Conservation (phyloP, 2,329 filamentous ascomycete genomes). For the Aspergillus quadrilineatus region DNA sequence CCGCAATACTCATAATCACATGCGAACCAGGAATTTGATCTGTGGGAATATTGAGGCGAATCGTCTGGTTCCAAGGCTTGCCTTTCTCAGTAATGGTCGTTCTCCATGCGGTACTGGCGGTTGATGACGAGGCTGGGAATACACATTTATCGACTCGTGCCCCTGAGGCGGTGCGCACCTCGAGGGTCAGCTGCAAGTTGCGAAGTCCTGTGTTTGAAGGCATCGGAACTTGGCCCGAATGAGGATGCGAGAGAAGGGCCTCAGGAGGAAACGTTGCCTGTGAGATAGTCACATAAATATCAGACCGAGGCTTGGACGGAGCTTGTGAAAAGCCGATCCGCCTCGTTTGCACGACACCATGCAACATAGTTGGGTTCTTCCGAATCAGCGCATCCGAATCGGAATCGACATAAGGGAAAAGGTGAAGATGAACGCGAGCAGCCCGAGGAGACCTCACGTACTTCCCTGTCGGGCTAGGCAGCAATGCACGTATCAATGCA, state of each 20-base stretch:
- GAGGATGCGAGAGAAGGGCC: slow-evolving; percentile 64
- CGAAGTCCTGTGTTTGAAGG: slow-evolving; percentile 63
- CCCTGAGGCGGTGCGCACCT: slow-evolving; percentile 76
- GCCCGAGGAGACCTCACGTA: slow-evolving; percentile 72
- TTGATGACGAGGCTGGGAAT: slow-evolving; percentile 68
- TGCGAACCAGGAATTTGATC: slow-evolving; percentile 80
- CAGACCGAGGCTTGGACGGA: slow-evolving; percentile 81
- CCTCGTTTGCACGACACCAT: slow-evolving; percentile 74
- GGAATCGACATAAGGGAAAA: slow-evolving; percentile 72
- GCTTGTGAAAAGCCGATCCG: slow-evolving; percentile 94
- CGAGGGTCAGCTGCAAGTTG: slow-evolving; percentile 84
- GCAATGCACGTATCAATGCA: slow-evolving; percentile 68
- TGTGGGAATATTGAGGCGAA: slow-evolving; percentile 75
- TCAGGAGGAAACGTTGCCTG: slow-evolving; percentile 73
- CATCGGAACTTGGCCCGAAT: slow-evolving; percentile 76
- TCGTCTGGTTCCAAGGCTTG: slow-evolving; percentile 82
- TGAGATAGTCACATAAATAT: slow-evolving; percentile 88
- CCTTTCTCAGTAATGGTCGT: slow-evolving; percentile 77
- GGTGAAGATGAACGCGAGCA: slow-evolving; percentile 74
- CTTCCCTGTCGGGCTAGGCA: slow-evolving; percentile 69
- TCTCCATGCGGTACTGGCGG: slow-evolving; percentile 79
- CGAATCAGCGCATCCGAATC: slow-evolving; percentile 81
- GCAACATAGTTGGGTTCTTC: slow-evolving; percentile 81
- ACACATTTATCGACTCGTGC: slow-evolving; percentile 87
- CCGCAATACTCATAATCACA: slow-evolving; percentile 83